These are phyloP conservation scores for Didymella pomorum DNA, from an alignment of 2,329 filamentous ascomycete species.

Conservation along the genomic window DNA sequence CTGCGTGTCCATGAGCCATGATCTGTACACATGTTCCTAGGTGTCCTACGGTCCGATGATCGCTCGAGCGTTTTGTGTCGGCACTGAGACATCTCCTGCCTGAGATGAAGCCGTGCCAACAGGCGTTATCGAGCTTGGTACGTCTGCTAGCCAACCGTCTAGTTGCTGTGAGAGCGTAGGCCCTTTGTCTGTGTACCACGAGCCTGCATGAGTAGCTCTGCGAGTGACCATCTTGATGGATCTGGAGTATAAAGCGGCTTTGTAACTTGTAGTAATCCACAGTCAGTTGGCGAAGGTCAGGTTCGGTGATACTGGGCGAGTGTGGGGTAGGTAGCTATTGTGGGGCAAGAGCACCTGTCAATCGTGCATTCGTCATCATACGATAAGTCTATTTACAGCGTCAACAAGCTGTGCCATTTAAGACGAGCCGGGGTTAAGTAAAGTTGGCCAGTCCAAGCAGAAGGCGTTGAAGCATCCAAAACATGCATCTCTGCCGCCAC, in stretches of 20 bases:
- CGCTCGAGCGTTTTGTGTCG: conserved; percentile 76
- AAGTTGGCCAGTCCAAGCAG: too few species aligned
- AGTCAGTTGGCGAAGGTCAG: neutral
- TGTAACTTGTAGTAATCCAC: neutral
- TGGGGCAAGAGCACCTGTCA: conserved; percentile 25
- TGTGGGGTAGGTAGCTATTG: conserved; percentile 26
- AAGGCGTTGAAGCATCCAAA: too few species aligned
- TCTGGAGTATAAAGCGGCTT: neutral
- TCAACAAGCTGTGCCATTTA: neutral
- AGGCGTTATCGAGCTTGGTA: conserved; percentile 71
- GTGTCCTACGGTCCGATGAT: conserved; percentile 88
- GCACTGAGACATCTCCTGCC: conserved; percentile 59
- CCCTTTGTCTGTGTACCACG: conserved; percentile 79
- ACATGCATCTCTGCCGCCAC: too few species aligned
- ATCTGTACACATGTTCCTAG: neutral
- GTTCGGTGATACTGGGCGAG: conserved; percentile 7
- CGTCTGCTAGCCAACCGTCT: conserved; percentile 74
- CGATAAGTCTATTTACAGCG: neutral
- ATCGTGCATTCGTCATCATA: conserved; percentile 19
- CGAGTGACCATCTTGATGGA: conserved; percentile 51
- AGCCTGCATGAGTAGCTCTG: conserved; percentile 78
- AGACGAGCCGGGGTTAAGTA: neutral
- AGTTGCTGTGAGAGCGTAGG: conserved; percentile 72
- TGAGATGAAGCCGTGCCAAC: conserved; percentile 59
- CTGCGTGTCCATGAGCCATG: conserved; percentile 59